These are phyloP conservation scores for Botrytis cinerea DNA, from an alignment of 2,329 filamentous ascomycete species.

Conservation along the genomic window DNA sequence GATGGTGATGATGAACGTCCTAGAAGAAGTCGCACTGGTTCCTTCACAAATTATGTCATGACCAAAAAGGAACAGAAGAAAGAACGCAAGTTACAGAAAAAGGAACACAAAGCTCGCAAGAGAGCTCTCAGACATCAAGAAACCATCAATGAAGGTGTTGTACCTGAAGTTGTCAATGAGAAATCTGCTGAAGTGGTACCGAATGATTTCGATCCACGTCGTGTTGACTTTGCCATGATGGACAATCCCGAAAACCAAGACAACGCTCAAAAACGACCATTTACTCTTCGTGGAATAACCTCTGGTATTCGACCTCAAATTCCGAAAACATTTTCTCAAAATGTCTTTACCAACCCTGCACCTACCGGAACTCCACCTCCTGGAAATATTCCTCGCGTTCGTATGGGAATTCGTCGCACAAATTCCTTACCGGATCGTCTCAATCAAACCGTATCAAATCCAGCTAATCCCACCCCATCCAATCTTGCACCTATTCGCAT, in stretches of 20 bases:
- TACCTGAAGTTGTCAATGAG: conserved; percentile 26
- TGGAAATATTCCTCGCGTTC: conserved; percentile 57
- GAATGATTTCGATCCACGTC: conserved; percentile 49
- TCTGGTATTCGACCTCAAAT: conserved; percentile 55
- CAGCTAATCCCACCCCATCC: conserved; percentile 19
- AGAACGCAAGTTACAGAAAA: conserved; percentile 45
- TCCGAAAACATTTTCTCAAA: conserved; percentile 68
- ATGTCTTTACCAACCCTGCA: conserved; percentile 59
- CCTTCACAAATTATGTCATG: conserved; percentile 31
- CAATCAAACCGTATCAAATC: conserved; percentile 43
- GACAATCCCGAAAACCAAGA: conserved; percentile 34
- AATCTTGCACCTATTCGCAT: conserved; percentile 30
- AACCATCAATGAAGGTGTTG: conserved; percentile 32
- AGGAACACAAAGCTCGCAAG: conserved; percentile 35
- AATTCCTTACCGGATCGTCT: conserved; percentile 73
- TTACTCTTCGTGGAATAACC: conserved; percentile 61
- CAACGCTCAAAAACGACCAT: conserved; percentile 46
- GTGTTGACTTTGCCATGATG: conserved; percentile 59
- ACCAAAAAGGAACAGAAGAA: conserved; percentile 44
- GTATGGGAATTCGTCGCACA: conserved; percentile 69
- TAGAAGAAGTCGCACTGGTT: conserved; percentile 36
- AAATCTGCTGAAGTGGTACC: conserved; percentile 28
- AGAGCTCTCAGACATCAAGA: conserved; percentile 31
- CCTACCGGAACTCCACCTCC: conserved; percentile 35
- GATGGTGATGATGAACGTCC: conserved; percentile 54